Percentiles rank a stretch among this genome's conserved stretches.
phyloP scores from a whole-genome alignment of 2,329 filamentous ascomycete species.

The Ilyonectria destructans region DNA sequence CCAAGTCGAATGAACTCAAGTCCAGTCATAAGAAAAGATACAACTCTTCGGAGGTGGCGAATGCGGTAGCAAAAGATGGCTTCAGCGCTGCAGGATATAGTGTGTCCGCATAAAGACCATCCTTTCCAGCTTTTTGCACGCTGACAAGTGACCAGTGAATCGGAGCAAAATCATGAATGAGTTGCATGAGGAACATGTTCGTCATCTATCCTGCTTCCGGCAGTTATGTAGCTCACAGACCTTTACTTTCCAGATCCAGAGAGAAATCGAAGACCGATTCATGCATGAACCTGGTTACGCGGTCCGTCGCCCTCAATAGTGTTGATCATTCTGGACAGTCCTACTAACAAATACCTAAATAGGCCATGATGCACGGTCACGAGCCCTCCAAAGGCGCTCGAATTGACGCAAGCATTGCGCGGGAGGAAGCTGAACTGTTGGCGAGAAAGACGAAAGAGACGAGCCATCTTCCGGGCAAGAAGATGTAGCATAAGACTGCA shows the following conservation, averaged over 20 bases:
- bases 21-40: constrained; percentile 18
- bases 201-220: constrained; percentile 14
- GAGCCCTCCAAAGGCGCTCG: no score
- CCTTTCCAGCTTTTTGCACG: constrained; percentile 5
- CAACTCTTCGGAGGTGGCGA: constrained; percentile 15
- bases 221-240: constrained; percentile 7
- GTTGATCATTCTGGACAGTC: constrained; percentile 10
- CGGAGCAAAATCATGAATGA: constrained; percentile 16
- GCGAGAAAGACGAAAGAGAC: no score
- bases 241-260: constrained; percentile 13
- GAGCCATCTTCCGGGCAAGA: no score
- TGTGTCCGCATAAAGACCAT: constrained; percentile 4
- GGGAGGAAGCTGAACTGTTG: no score
- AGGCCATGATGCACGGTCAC: no score
- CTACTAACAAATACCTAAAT: no score
- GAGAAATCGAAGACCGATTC: constrained; percentile 15
- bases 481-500: no score
- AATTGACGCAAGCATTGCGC: no score
- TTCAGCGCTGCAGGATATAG: constrained; percentile 18
- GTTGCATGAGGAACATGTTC: constrained; percentile 17
- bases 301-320: constrained; percentile 12
- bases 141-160: constrained; percentile 14
- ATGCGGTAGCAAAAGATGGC: constrained; percentile 15
- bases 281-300: constrained; percentile 14
- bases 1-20: constrained; percentile 17